Conservation (phyloP, 352 stramenopile genomes). For the Elongisporangium prolatum region DNA sequence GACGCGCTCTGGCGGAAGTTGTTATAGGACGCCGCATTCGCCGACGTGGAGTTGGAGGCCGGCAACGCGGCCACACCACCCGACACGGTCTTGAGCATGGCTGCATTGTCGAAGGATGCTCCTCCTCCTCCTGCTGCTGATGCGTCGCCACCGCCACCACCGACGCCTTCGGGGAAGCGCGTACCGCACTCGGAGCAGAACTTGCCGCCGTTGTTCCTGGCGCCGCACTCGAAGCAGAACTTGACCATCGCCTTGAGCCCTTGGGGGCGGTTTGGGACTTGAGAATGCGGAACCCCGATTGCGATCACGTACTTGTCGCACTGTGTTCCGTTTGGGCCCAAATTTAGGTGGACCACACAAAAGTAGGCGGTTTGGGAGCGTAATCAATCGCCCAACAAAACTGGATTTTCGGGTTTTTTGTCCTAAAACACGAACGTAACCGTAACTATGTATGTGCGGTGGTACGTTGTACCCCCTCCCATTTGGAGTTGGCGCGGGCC, state of each 20-base stretch:
- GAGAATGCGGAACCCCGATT: background rate
- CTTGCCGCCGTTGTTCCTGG: slow-evolving; percentile 38
- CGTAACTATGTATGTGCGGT: background rate
- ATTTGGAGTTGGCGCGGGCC: background rate
- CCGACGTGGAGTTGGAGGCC: background rate
- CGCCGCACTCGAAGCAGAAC: slow-evolving; percentile 59
- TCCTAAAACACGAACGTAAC: background rate
- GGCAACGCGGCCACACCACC: slow-evolving; percentile 2
- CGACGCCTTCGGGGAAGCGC: slow-evolving; percentile 20
- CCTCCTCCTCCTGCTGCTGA: slow-evolving; percentile 10
- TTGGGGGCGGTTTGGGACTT: background rate
- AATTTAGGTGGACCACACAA: background rate
- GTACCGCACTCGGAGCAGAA: slow-evolving; percentile 68
- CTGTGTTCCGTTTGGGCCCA: background rate
- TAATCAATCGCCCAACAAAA: background rate
- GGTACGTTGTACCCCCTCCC: background rate
- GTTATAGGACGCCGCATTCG: slow-evolving; percentile 1
- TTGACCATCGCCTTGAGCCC: slow-evolving; percentile 26
- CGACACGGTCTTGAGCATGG: slow-evolving; percentile 12
- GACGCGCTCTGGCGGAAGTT: slow-evolving; percentile 10
- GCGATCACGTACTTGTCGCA: background rate
- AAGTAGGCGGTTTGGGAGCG: background rate
- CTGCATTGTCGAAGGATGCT: slow-evolving; percentile 3
- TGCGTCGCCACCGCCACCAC: background rate
- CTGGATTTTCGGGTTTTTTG: background rate